These are phyloP conservation scores for Beta lomatogona DNA, from an alignment of 179 eudicot genomes.

Conservation along the genomic window DNA sequence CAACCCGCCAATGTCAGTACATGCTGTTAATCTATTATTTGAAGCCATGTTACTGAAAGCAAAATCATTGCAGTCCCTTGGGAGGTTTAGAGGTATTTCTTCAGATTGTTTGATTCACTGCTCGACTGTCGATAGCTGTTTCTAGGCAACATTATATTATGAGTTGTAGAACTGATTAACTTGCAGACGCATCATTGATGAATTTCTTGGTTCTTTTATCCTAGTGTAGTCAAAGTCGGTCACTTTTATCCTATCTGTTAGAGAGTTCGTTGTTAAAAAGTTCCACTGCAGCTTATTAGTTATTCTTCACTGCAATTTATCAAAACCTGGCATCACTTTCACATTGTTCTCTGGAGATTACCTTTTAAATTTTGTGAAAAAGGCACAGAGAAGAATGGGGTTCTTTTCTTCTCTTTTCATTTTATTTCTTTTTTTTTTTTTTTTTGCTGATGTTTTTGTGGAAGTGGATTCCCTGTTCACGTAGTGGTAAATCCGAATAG, in stretches of 20 bases:
- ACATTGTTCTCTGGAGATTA: neutral
- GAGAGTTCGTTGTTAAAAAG: neutral
- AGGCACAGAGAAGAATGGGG: neutral
- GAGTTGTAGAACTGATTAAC: neutral
- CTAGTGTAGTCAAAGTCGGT: neutral
- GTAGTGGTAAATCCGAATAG: neutral
- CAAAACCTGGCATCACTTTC: neutral
- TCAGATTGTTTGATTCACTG: neutral
- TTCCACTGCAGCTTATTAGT: neutral
- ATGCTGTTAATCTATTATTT: constrained; percentile 67
- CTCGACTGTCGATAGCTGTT: neutral
- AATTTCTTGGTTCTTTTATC: neutral
- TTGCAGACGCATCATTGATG: neutral
- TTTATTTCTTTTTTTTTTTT: neutral
- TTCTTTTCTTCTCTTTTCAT: too few relatives aligned
- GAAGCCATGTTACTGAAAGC: constrained; percentile 83
- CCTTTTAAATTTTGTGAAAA: neutral
- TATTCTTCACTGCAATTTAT: neutral
- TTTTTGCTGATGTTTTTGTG: neutral
- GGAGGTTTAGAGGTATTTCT: constrained; percentile 71
- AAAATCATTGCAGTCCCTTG: constrained; percentile 76
- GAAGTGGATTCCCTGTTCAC: neutral
- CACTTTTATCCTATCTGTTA: neutral
- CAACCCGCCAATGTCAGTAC: constrained; percentile 58
- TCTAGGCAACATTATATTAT: constrained; percentile 3